Conservation (phyloP, 2,329 filamentous ascomycete species). For the Microcyclospora tardicrescens region DNA sequence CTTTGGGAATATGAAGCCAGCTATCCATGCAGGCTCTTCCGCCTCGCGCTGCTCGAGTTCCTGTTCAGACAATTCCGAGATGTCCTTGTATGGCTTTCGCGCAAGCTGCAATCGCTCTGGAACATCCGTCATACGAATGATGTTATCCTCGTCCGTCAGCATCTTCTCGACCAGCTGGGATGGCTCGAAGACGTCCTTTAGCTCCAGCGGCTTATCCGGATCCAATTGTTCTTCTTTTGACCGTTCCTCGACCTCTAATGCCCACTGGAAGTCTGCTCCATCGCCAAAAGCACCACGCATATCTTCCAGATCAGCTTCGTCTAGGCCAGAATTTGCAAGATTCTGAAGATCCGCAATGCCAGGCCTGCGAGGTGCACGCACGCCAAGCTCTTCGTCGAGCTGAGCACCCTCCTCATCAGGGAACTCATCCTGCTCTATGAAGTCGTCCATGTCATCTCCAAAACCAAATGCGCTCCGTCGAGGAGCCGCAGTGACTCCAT, state of each 20-base stretch:
- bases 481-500: slow-evolving; percentile 29
- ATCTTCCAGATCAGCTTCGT: slow-evolving; percentile 86
- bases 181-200: slow-evolving; percentile 97
- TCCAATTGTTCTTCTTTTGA: slow-evolving; percentile 64
- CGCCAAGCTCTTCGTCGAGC: slow-evolving; percentile 74
- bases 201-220: slow-evolving; percentile 72
- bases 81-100: slow-evolving; percentile 70
- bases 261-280: slow-evolving; percentile 92
- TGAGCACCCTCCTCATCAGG: slow-evolving; percentile 69
- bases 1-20: slow-evolving; percentile 76
- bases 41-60: slow-evolving; percentile 50
- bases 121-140: slow-evolving; percentile 76
- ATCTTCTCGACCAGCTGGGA: slow-evolving; percentile 89
- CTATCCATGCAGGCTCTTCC: slow-evolving; percentile 87
- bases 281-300: slow-evolving; percentile 95
- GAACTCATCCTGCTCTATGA: slow-evolving; percentile 92
- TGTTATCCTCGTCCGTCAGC: slow-evolving; percentile 88
- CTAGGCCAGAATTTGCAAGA: slow-evolving; percentile 51
- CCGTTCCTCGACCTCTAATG: slow-evolving; percentile 74
- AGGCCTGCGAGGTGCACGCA: slow-evolving; percentile 64
- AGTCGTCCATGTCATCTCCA: slow-evolving; percentile 74
- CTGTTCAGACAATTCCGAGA: slow-evolving; percentile 62
- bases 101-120: slow-evolving; percentile 92
- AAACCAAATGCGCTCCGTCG: slow-evolving; percentile 29
- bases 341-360: slow-evolving; percentile 60